Conservation (phyloP, 2,329 filamentous ascomycete species). For the Gnomoniopsis smithogilvyi region DNA sequence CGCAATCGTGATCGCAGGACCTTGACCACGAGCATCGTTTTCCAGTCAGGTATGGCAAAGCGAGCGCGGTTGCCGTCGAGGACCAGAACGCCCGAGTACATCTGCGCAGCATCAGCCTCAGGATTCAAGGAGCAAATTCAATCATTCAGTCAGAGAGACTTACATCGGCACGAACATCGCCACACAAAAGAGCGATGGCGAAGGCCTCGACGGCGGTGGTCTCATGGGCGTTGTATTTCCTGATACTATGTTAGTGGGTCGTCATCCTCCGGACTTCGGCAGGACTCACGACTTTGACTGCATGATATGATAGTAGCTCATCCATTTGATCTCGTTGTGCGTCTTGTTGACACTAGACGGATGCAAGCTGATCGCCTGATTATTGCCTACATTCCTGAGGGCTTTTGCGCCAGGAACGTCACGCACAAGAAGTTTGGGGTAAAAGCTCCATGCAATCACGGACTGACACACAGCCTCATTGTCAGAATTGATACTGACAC, state of each 20-base stretch:
- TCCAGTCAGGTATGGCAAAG: slow-evolving; percentile 85
- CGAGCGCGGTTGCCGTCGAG: slow-evolving; percentile 84
- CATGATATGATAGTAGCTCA: slow-evolving; percentile 98
- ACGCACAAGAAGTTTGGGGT: slow-evolving; percentile 83
- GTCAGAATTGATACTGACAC: slow-evolving; percentile 71
- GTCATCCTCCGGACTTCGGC: not conserved
- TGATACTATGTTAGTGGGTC: slow-evolving; percentile 29
- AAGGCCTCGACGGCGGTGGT: slow-evolving; percentile 79
- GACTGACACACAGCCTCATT: slow-evolving; percentile 78
- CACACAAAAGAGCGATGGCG: slow-evolving; percentile 78
- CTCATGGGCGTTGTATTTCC: slow-evolving; percentile 85
- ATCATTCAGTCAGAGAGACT: slow-evolving; percentile 24
- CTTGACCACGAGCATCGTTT: slow-evolving; percentile 86
- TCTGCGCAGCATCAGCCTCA: slow-evolving; percentile 38
- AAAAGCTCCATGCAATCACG: slow-evolving; percentile 91
- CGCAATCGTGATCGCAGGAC: slow-evolving; percentile 68
- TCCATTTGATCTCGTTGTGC: slow-evolving; percentile 66
- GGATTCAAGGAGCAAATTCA: not conserved
- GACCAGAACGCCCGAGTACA: slow-evolving; percentile 82
- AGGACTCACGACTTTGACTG: slow-evolving; percentile 71
- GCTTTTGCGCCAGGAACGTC: slow-evolving; percentile 70
- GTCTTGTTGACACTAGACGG: slow-evolving; percentile 86
- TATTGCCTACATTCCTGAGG: slow-evolving; percentile 88
- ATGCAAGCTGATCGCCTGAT: slow-evolving; percentile 83
- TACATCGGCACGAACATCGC: slow-evolving; percentile 83